These are phyloP conservation scores for Omphalotus olearius DNA, from an alignment of 1,284 basidiomycete genomes.

Conservation along the genomic window DNA sequence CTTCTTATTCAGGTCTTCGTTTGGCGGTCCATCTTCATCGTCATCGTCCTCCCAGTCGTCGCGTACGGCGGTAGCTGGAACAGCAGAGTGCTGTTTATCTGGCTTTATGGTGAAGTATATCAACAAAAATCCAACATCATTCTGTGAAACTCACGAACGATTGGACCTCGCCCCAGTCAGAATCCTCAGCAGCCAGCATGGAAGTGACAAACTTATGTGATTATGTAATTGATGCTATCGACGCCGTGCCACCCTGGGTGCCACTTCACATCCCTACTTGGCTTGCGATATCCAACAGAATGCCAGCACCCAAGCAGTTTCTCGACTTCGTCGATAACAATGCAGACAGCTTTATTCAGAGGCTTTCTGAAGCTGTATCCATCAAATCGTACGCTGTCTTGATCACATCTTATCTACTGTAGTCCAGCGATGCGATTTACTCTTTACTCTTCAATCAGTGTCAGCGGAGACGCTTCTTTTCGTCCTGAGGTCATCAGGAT, in stretches of 20 bases:
- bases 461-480: slow-evolving; percentile 63
- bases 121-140: background rate
- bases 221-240: no score
- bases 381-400: slow-evolving; percentile 74
- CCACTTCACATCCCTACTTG: no score
- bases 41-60: slow-evolving; percentile 32
- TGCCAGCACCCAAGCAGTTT: slow-evolving; percentile 44
- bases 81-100: background rate
- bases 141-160: slow-evolving; percentile 1
- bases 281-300: slow-evolving; percentile 17
- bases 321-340: slow-evolving; percentile 62
- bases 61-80: slow-evolving; percentile 9
- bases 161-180: slow-evolving; percentile 8
- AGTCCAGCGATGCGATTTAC: background rate
- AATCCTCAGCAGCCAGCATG: slow-evolving; percentile 1
- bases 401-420: background rate
- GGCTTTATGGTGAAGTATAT: background rate
- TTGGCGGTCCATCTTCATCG: slow-evolving; percentile 24
- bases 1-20: slow-evolving; percentile 31
- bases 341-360: slow-evolving; percentile 69
- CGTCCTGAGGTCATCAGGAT: slow-evolving; percentile 79
- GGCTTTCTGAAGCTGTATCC: slow-evolving; percentile 80
- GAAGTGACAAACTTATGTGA: background rate
- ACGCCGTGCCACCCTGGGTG: no score
- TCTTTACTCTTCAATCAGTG: slow-evolving; percentile 31